Evolutionary conservation across 2,329 filamentous ascomycete species (phyloP).

Genomic region (Fusarium goolgardi): DNA sequence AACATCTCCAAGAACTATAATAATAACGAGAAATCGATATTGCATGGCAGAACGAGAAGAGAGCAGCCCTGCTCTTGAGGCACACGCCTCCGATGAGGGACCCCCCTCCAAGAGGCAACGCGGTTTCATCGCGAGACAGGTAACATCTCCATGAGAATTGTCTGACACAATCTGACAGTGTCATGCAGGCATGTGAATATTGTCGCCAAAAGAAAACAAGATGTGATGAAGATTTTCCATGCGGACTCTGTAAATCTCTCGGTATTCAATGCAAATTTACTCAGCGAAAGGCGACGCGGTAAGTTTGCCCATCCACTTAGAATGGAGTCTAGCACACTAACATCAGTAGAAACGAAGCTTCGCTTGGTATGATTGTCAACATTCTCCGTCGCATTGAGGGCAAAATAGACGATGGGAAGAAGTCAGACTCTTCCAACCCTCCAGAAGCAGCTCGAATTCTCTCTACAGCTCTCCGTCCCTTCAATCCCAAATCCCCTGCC

Average conservation of each 20-base stretch:
- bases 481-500: conserved; percentile 24
- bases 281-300: conserved; percentile 33
- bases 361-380: conserved; percentile 37
- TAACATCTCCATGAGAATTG: background rate
- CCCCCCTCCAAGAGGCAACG: conserved; percentile 29
- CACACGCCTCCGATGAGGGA: conserved; percentile 20
- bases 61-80: conserved; percentile 10
- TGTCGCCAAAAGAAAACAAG: conserved; percentile 38
- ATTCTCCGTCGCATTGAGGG: conserved; percentile 39
- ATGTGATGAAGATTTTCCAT: conserved; percentile 39
- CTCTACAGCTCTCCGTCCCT: background rate
- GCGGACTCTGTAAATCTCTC: conserved; percentile 27
- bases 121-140: conserved; percentile 37
- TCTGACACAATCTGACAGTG: background rate
- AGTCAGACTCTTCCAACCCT: background rate
- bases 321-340: background rate
- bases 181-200: conserved; percentile 35
- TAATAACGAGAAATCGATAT: background rate
- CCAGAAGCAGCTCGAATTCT: background rate
- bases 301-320: rapidly evolving
- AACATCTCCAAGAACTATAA: background rate
- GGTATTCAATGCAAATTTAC: conserved; percentile 30
- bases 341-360: conserved; percentile 25
- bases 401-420: conserved; percentile 30
- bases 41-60: conserved; percentile 34